Base-by-base conservation (phyloP, 2,329 filamentous ascomycete genomes). In the Ophiostoma himal-ulmi region DNA sequence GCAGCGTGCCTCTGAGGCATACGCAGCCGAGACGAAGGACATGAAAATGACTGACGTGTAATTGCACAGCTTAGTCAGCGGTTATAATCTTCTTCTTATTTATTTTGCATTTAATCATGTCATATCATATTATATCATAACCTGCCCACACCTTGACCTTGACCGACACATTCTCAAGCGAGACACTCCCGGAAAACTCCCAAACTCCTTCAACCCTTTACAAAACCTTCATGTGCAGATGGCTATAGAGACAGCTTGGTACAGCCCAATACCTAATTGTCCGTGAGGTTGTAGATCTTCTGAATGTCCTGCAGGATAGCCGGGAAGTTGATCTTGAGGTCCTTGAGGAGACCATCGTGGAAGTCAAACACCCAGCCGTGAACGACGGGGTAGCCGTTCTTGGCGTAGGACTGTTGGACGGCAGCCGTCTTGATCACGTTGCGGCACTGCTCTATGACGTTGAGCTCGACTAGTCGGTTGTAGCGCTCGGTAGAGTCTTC, bases 381-480 rank as follows among this genome's bases (percentile, higher is more conserved):
- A 69, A 92, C 89, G 72, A 91, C 84, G 69, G 89, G 89, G 76
- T 85, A 91, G 74, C 84, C 79, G 75, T 90, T 87, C 76, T 85
- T 78, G 65, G 83, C 83, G 76, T 87, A 91, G 22, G 82, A 86
- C 80, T 93, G 87, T 80, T 93, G 88, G n/a, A 97, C 89, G 39
- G 87, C 88, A 30, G 90, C 88, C 76, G 93, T 93, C 83, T 93
- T 89, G 83, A 91, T 89, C 74, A 97, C 83, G 75, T 90, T 90
- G 77, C 91, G 87, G 77, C 93, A 88, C 77, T 93, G 90, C 80
- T 91, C 87, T 54, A 89, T 79, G 67, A 97, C 92, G 77, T 96
- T 96, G 77, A 95, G 85, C 83, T 96, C 92, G 68, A 93, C 91
- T 70, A 97, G 82, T 73, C 89, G 89, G 74, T 90, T 80, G 75